These are phyloP conservation scores for Xylariaceae sp. DNA, from an alignment of 2,329 filamentous ascomycete species.

Conservation along the genomic window DNA sequence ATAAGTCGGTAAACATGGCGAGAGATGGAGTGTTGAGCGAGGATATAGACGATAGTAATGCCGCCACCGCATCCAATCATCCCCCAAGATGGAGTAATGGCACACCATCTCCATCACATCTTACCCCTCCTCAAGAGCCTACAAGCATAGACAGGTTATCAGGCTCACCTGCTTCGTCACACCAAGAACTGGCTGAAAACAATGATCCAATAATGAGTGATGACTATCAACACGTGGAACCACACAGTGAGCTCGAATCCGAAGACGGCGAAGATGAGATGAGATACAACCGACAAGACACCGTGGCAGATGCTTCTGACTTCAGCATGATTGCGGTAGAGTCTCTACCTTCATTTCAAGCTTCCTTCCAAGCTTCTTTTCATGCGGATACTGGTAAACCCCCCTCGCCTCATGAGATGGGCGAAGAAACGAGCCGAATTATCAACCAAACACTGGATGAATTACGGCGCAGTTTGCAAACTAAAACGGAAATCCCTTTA, in stretches of 20 bases:
- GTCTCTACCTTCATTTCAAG: slow-evolving; percentile 55
- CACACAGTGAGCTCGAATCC: slow-evolving; percentile 40
- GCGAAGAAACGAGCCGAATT: slow-evolving; percentile 63
- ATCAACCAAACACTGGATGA: slow-evolving; percentile 63
- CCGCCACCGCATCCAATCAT: slow-evolving; percentile 11
- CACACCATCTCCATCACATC: slow-evolving; percentile 25
- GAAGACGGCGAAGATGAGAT: slow-evolving; percentile 30
- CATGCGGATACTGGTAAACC: slow-evolving; percentile 50
- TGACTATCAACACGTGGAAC: slow-evolving; percentile 35
- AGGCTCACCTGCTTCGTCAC: slow-evolving; percentile 25
- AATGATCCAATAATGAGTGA: slow-evolving; percentile 32
- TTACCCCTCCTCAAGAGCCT: slow-evolving; percentile 2
- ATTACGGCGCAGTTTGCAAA: slow-evolving; percentile 48
- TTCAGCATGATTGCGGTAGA: slow-evolving; percentile 67
- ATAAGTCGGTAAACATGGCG: slow-evolving; percentile 3
- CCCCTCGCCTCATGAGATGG: slow-evolving; percentile 53
- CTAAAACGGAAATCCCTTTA: slow-evolving; percentile 26
- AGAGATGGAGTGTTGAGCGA: slow-evolving; percentile 15
- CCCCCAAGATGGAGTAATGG: slow-evolving; percentile 15
- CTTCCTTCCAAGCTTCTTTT: slow-evolving; percentile 48
- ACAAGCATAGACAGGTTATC: slow-evolving; percentile 12
- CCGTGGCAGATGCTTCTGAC: slow-evolving; percentile 54
- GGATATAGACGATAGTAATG: slow-evolving; percentile 5
- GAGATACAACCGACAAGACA: slow-evolving; percentile 44
- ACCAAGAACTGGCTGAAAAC: slow-evolving; percentile 28